Percentiles rank a stretch among this genome's conserved stretches.
Evolutionary conservation across 108 stramenopile genomes (phyloP).

Genomic region (Cyclotella choctawhatcheeana): DNA sequence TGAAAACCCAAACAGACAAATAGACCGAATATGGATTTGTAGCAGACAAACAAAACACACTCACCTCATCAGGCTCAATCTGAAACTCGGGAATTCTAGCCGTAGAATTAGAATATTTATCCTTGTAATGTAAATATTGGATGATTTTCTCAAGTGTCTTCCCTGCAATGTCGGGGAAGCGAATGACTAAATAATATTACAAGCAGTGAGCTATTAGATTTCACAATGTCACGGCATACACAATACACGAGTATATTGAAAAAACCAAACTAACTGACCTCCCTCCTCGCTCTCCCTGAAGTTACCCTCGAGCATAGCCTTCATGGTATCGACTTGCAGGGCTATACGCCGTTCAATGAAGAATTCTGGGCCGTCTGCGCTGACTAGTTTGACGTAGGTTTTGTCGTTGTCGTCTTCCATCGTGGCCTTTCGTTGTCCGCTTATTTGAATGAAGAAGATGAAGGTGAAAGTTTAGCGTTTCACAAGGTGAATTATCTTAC

Average conservation of each 20-base stretch:
- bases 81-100: constrained; percentile 80
- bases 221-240: no score
- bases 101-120: constrained; percentile 61
- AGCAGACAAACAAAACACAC: constrained; percentile 12
- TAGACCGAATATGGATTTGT: neutral
- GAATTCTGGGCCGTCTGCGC: constrained; percentile 75
- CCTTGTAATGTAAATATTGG: constrained; percentile 84
- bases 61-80: constrained; percentile 81
- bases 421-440: no score
- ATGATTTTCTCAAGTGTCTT: constrained; percentile 82
- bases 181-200: constrained; percentile 47
- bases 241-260: no score
- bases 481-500: no score
- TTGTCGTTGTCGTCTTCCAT: constrained; percentile 54
- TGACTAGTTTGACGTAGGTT: constrained; percentile 82
- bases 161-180: constrained; percentile 77
- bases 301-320: constrained; percentile 80
- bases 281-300: constrained; percentile 86
- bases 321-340: constrained; percentile 65
- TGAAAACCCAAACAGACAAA: no score
- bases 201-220: neutral
- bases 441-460: no score
- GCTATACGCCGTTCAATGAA: constrained; percentile 45
- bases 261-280: no score
- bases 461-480: neutral